These are phyloP conservation scores for Gossypium laxum DNA, from an alignment of 441 rosid genomes.

Conservation along the genomic window DNA sequence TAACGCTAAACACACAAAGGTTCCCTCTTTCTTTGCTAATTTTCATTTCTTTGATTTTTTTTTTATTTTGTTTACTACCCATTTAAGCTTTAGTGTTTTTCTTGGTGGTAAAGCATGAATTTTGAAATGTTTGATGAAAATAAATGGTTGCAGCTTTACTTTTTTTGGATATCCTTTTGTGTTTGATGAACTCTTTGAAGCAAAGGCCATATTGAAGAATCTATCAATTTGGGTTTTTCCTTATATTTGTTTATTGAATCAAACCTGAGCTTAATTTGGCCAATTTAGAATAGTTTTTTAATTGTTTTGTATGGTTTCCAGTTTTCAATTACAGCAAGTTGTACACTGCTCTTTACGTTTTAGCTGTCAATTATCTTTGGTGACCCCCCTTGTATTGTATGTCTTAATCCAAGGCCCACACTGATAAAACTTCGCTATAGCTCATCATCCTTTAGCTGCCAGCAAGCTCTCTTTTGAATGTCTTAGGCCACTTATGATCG, in stretches of 20 bases:
- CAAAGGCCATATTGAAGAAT: neutral
- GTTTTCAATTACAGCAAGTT: slow-evolving; percentile 6
- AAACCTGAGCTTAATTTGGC: neutral
- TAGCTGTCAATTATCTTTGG: slow-evolving; percentile 20
- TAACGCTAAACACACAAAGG: slow-evolving; percentile 54
- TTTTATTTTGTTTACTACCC: neutral
- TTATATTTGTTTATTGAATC: neutral
- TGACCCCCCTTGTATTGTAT: slow-evolving; percentile 6
- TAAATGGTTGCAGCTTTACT: neutral
- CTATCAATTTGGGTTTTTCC: neutral
- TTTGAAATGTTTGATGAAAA: neutral
- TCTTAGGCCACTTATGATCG: neutral
- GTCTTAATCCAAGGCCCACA: slow-evolving; percentile 14
- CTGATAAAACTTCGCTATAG: slow-evolving; percentile 15
- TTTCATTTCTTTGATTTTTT: too few species aligned
- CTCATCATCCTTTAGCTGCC: slow-evolving; percentile 10
- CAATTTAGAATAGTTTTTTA: slow-evolving; percentile 2
- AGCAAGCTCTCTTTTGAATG: slow-evolving; percentile 5
- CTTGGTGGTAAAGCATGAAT: slow-evolving; percentile 5
- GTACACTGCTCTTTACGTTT: neutral
- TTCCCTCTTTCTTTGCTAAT: slow-evolving; percentile 1
- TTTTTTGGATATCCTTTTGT: neutral
- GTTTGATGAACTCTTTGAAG: neutral
- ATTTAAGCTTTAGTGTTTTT: neutral
- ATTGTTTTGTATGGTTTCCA: slow-evolving; percentile 9